phyloP scores from a whole-genome alignment of 441 rosid genomes.

The Pelargonium australe region DNA sequence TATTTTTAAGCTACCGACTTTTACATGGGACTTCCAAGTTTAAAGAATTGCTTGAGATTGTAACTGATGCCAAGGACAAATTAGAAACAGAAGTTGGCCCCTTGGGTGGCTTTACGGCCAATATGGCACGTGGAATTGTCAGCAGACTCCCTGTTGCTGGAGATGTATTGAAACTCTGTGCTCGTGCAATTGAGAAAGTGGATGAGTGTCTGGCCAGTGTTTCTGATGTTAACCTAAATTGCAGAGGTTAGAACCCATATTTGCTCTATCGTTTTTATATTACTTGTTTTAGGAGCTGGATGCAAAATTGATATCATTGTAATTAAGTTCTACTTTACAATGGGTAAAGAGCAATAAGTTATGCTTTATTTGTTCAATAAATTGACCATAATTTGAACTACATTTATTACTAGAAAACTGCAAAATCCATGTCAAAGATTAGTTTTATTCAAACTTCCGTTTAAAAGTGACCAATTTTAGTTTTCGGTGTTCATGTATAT shows the following conservation, averaged over 20 bases:
- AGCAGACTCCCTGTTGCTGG: conserved; percentile 45
- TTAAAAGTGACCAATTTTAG: too few species aligned
- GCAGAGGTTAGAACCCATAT: conserved; percentile 41
- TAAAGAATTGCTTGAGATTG: conserved; percentile 24
- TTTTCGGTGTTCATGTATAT: too few species aligned
- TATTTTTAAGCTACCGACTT: conserved; percentile 74
- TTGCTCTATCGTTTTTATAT: neutral
- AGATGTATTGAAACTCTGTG: conserved; percentile 46
- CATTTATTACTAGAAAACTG: too few species aligned
- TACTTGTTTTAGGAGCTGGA: too few species aligned
- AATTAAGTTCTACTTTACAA: too few species aligned
- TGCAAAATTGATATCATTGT: too few species aligned
- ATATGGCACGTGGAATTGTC: conserved; percentile 52
- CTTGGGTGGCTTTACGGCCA: conserved; percentile 36
- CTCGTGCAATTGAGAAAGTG: conserved; percentile 54
- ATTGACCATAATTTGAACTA: too few species aligned
- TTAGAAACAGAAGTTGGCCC: conserved; percentile 48
- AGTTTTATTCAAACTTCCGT: too few species aligned
- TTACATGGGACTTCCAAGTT: conserved; percentile 70
- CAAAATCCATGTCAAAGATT: too few species aligned
- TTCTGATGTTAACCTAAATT: conserved; percentile 30
- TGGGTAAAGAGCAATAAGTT: too few species aligned
- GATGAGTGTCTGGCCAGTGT: conserved; percentile 48
- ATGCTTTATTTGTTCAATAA: too few species aligned
- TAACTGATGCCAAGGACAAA: conserved; percentile 35